A percentile compares a stretch with the other conserved stretches of the same genome.
These are phyloP conservation scores for Trifolium repens DNA, from an alignment of 306 rosid species.

Conservation along the genomic window DNA sequence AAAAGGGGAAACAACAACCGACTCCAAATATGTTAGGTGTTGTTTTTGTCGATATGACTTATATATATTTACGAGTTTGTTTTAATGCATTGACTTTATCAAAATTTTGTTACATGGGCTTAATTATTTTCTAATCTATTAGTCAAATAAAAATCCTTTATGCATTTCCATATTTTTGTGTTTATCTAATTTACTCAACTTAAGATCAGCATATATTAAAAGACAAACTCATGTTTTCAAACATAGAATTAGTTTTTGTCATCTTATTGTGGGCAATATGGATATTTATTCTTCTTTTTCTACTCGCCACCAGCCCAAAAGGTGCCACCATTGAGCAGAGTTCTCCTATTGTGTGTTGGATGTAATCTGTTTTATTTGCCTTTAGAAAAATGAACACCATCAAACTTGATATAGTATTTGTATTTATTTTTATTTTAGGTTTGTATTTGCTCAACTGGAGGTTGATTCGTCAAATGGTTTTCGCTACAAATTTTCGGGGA, in stretches of 20 bases:
- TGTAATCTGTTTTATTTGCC: too few relatives aligned
- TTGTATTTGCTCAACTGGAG: not conserved
- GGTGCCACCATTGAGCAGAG: too few relatives aligned
- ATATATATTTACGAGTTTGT: not conserved
- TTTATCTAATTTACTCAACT: not conserved
- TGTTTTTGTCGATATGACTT: not conserved
- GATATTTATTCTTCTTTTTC: too few relatives aligned
- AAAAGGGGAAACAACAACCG: not conserved
- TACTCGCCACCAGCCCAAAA: too few relatives aligned
- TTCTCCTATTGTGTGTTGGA: too few relatives aligned
- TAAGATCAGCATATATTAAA: too few relatives aligned
- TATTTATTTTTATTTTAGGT: conserved; percentile 1
- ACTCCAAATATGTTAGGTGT: not conserved
- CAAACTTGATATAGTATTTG: too few relatives aligned
- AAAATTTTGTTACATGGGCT: not conserved
- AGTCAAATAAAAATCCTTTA: not conserved
- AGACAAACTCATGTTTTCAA: not conserved
- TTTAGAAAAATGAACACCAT: too few relatives aligned
- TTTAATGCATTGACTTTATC: not conserved
- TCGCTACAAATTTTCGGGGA: not conserved
- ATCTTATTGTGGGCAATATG: too few relatives aligned
- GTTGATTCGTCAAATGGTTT: not conserved
- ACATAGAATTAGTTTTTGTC: not conserved
- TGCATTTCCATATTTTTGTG: not conserved
- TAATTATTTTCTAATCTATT: not conserved